Evolutionary conservation across 2,329 filamentous ascomycete species (phyloP).

Genomic region (Stemphylium vesicarium): DNA sequence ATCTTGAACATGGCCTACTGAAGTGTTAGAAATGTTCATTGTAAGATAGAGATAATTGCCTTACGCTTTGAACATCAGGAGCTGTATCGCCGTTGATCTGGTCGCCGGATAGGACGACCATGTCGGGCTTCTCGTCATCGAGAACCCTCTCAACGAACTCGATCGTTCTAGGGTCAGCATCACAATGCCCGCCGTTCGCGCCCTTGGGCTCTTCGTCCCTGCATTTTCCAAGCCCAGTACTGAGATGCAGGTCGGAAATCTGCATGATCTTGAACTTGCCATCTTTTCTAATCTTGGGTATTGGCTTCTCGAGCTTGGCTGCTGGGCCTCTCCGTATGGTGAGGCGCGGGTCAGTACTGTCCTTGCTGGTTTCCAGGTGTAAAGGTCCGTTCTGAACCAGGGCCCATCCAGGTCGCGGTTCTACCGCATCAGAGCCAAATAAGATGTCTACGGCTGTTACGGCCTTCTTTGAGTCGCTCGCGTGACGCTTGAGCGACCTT

Average conservation of each 20-base stretch:
- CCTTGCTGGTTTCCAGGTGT: conserved; percentile 68
- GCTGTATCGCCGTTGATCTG: conserved; percentile 95
- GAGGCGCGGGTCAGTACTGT: conserved; percentile 73
- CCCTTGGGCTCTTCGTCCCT: conserved; percentile 82
- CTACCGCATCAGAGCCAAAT: conserved; percentile 89
- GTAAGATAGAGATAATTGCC: conserved; percentile 28
- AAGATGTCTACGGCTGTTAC: conserved; percentile 85
- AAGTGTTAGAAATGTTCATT: conserved; percentile 21
- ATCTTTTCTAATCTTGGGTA: conserved; percentile 80
- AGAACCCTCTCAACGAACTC: conserved; percentile 85
- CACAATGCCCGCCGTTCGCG: conserved; percentile 77
- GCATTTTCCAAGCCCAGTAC: conserved; percentile 84
- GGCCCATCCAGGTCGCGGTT: conserved; percentile 85
- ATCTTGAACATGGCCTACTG: conserved; percentile 87
- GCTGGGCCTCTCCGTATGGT: conserved; percentile 77
- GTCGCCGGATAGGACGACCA: conserved; percentile 91
- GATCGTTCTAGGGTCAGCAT: conserved; percentile 88
- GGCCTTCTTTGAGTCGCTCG: conserved; percentile 74
- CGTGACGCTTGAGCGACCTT: conserved; percentile 72
- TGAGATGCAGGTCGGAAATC: conserved; percentile 90
- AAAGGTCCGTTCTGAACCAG: conserved; percentile 70
- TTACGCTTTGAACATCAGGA: conserved; percentile 83
- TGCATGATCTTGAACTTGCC: conserved; percentile 98
- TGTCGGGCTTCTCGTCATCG: conserved; percentile 90
- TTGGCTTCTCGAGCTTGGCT: conserved; percentile 69